Percentiles rank a stretch among this genome's conserved stretches.
Conservation (phyloP, 164 flowering plant genomes). For the Liquidambar formosana region DNA sequence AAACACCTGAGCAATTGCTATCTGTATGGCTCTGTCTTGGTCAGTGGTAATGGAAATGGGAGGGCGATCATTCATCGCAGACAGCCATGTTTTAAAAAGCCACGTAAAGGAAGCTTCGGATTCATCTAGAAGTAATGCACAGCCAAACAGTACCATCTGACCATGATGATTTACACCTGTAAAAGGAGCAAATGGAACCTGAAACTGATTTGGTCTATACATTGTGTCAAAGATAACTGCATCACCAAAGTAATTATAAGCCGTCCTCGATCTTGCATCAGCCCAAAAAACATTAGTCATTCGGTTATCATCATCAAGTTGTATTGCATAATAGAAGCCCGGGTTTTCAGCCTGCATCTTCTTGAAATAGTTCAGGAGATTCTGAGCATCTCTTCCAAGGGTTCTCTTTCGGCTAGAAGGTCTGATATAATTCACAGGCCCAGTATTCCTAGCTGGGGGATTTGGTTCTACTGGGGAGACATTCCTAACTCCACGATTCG, state of each 20-base stretch:
- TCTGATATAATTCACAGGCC: conserved; percentile 19
- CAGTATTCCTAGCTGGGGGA: conserved; percentile 21
- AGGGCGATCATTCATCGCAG: conserved; percentile 63
- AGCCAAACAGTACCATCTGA: conserved; percentile 68
- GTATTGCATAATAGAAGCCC: conserved; percentile 73
- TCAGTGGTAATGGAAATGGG: conserved; percentile 69
- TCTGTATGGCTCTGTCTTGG: conserved; percentile 63
- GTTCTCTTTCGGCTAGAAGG: conserved; percentile 30
- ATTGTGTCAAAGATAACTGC: conserved; percentile 71
- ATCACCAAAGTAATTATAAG: conserved; percentile 73
- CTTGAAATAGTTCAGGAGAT: conserved; percentile 62
- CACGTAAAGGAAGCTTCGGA: conserved; percentile 66
- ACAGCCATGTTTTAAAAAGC: conserved; percentile 71
- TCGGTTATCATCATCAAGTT: conserved; percentile 66
- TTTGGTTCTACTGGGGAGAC: conserved; percentile 30
- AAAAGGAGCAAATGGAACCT: conserved; percentile 76
- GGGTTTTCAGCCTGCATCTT: conserved; percentile 74
- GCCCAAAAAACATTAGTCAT: conserved; percentile 80
- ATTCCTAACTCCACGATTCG: conserved; percentile 24
- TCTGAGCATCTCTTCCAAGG: conserved; percentile 61
- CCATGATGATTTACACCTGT: conserved; percentile 80
- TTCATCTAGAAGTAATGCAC: conserved; percentile 72
- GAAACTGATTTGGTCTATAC: conserved; percentile 57
- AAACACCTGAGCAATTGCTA: conserved; percentile 62
- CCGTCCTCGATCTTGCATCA: conserved; percentile 68